Percentiles rank a stretch among this genome's conserved stretches.
Evolutionary conservation across 179 eudicot species (phyloP).

Genomic region (Silene vulgaris): DNA sequence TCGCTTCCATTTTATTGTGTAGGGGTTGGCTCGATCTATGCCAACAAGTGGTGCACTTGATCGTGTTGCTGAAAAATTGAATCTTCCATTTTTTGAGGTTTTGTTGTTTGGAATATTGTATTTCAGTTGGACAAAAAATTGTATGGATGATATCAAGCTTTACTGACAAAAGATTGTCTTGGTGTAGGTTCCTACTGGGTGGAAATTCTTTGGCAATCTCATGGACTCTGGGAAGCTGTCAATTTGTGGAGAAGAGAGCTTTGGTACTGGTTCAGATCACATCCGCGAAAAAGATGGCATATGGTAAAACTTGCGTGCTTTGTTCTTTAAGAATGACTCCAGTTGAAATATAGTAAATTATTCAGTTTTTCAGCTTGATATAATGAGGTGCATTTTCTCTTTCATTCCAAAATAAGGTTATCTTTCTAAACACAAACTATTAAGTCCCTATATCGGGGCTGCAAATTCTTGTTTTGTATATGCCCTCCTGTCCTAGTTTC

Average conservation of each 20-base stretch:
- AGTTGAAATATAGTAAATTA: not conserved
- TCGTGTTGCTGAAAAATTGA: slow-evolving; percentile 79
- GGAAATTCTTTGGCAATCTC: slow-evolving; percentile 98
- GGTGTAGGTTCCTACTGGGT: slow-evolving; percentile 93
- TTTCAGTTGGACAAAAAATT: not conserved
- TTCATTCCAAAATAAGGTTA: not conserved
- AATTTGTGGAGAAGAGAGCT: slow-evolving; percentile 97
- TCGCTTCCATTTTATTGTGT: slow-evolving; percentile 13
- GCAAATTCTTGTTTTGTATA: not conserved
- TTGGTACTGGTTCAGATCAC: slow-evolving; percentile 98
- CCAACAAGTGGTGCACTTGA: slow-evolving; percentile 99
- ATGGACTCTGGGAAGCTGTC: slow-evolving; percentile 94
- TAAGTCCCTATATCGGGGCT: too few species aligned
- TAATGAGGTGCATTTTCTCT: not conserved
- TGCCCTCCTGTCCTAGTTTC: slow-evolving; percentile 6
- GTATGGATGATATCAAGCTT: not conserved
- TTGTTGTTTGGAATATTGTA: not conserved
- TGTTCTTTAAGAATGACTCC: not conserved
- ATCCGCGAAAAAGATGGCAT: slow-evolving; percentile 99
- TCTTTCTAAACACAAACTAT: not conserved
- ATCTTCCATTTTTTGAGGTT: slow-evolving; percentile 94
- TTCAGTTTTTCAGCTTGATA: not conserved
- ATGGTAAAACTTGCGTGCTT: slow-evolving; percentile 45
- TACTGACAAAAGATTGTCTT: slow-evolving; percentile 17
- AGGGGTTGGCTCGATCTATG: slow-evolving; percentile 90